These are phyloP conservation scores for Phytophthora pluvialis DNA, from an alignment of 352 stramenopile genomes.

Conservation along the genomic window DNA sequence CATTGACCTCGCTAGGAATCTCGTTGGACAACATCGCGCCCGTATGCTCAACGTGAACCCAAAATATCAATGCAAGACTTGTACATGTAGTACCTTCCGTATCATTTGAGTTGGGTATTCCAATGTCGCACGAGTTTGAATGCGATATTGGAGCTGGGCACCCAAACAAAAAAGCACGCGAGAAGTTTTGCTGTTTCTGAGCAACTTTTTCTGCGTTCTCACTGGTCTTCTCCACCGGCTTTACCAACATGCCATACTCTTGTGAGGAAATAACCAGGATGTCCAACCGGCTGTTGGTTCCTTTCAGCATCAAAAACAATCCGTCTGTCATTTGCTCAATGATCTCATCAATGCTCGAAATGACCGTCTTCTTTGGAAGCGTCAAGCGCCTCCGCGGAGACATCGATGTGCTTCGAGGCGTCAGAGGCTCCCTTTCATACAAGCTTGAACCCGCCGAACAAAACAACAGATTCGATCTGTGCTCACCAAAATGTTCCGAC, in stretches of 20 bases:
- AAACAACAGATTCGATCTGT: conserved; percentile 20
- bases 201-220: not conserved
- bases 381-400: conserved; percentile 59
- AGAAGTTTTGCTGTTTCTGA: not conserved
- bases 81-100: not conserved
- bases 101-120: not conserved
- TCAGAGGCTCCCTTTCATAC: conserved; percentile 30
- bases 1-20: not conserved
- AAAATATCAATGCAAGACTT: conserved; percentile 27
- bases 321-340: conserved; percentile 48
- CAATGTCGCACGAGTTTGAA: conserved; percentile 15
- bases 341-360: conserved; percentile 48
- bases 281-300: conserved; percentile 21
- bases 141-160: conserved; percentile 28
- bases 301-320: conserved; percentile 44
- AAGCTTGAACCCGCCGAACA: conserved; percentile 12
- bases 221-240: not conserved
- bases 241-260: conserved; percentile 12
- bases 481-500: conserved; percentile 30
- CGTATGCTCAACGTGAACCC: conserved; percentile 28
- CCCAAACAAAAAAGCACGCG: conserved; percentile 27
- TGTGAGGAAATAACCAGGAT: conserved; percentile 4
- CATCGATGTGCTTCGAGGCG: conserved; percentile 28
- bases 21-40: conserved; percentile 1
- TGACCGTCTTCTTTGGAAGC: conserved; percentile 46